Base-by-base conservation (phyloP, 768 basidiomycete genomes). In the Kockovaella imperatae region DNA sequence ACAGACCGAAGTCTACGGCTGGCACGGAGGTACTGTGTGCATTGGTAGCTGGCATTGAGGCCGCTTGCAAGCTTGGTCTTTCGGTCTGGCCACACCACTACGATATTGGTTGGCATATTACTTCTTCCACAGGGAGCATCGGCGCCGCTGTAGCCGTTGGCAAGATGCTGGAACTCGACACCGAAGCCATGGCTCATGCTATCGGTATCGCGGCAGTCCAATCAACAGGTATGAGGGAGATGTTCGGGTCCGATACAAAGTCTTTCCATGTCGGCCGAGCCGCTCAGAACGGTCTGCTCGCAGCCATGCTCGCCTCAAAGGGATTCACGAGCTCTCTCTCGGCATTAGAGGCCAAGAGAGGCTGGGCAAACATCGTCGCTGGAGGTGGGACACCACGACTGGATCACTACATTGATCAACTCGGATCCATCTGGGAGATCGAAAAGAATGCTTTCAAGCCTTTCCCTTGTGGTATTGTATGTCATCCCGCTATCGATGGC, bases 21-120 rank as follows among this genome's bases (percentile, higher is more conserved):
- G 38, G 38, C 20, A 13, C 38, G 13, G 20, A 40, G 11, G 13
- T 40, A 10, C 10, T 40, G 10, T 40, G 38, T 21, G 38, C 38
- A 11, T 20, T 40, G 11, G 38, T 40, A 13, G 38, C 38, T 10
- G 38, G 38, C 21, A 40, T 40, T 20, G 38, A 40, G 20, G 20
- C 38, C 11, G 20, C 11, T 13, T 40, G 38, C 38, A 40, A 40
- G 38, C 38, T 40, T 10, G 38, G 38, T 13, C 38, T 40, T 11
- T 11, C 38, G 20, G 38, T 40, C 10, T 40, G 38, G 38, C 38
- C 38, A 10, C 21, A 11, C 10, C 38, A 40, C 38, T 40, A 40
- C 38, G 38, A 40, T 20, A 40, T 40, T 21, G 38, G 38, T 10
- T 40, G 38, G 38, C 38, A 40, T 20, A 40, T 40, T 20, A 40